phyloP scores from a whole-genome alignment of 2,329 filamentous ascomycete genomes.

The Cercospora sp. region DNA sequence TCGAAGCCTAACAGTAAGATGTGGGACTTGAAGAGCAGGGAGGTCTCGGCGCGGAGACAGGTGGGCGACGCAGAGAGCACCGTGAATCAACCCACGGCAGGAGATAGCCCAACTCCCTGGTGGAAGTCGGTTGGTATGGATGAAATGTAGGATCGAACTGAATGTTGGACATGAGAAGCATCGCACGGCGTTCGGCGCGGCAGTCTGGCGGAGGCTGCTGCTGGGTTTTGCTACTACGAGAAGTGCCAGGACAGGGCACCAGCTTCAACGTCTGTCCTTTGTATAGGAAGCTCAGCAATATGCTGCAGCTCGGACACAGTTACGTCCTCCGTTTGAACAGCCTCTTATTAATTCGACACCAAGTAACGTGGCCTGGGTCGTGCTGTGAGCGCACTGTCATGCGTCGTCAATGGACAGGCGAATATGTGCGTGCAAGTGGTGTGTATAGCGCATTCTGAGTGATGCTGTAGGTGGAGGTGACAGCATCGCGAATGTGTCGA shows the following conservation, averaged over 20 bases:
- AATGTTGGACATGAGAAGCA: slow-evolving; percentile 4
- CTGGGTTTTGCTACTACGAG: neutral
- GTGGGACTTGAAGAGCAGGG: slow-evolving; percentile 41
- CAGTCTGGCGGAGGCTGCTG: neutral
- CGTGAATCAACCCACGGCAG: slow-evolving; percentile 56
- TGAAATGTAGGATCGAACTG: slow-evolving; percentile 35
- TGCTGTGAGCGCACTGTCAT: neutral
- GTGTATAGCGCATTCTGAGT: neutral
- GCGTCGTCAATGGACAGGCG: neutral
- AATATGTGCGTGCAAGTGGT: neutral
- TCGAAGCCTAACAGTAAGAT: slow-evolving; percentile 57
- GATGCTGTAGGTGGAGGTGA: neutral
- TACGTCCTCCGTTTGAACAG: neutral
- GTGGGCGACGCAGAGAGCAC: slow-evolving; percentile 84
- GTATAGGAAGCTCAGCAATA: neutral
- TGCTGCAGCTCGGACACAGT: neutral
- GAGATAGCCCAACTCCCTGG: slow-evolving; percentile 40
- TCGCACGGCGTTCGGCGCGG: slow-evolving; percentile 4
- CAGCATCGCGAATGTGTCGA: neutral
- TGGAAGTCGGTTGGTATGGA: slow-evolving; percentile 53
- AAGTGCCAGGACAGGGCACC: slow-evolving; percentile 2
- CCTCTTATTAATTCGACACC: neutral
- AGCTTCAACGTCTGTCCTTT: slow-evolving; percentile 4
- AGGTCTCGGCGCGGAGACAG: slow-evolving; percentile 84
- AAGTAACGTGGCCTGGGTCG: neutral